Percentiles rank a stretch among this genome's conserved stretches.
These are phyloP conservation scores for Eragrostis tef DNA, from an alignment of 202 grass and related monocot species.

Conservation along the genomic window DNA sequence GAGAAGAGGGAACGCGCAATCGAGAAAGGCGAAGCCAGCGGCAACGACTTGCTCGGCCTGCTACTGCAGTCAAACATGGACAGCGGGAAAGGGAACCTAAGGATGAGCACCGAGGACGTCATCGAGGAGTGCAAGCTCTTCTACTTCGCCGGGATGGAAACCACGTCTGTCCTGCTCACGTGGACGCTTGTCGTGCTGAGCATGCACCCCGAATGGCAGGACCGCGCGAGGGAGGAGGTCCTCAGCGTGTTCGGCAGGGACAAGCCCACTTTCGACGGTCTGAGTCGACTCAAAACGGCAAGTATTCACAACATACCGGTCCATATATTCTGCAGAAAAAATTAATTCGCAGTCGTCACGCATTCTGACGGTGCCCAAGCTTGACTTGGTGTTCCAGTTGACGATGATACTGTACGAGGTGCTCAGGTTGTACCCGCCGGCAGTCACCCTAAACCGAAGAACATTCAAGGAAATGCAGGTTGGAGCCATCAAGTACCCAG, in stretches of 20 bases:
- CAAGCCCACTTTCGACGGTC: conserved; percentile 52
- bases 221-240: conserved; percentile 72
- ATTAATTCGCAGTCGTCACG: no score
- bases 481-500: conserved; percentile 59
- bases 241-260: conserved; percentile 53
- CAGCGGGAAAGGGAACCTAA: conserved; percentile 38
- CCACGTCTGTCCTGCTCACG: conserved; percentile 73
- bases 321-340: neutral
- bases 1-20: conserved; percentile 58
- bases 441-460: conserved; percentile 6
- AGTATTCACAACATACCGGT: conserved; percentile 29
- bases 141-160: conserved; percentile 80
- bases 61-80: conserved; percentile 64
- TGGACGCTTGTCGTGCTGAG: conserved; percentile 70
- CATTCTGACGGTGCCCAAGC: neutral
- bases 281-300: conserved; percentile 65
- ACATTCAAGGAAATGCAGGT: conserved; percentile 62
- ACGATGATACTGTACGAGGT: conserved; percentile 83
- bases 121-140: conserved; percentile 89
- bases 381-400: conserved; percentile 45
- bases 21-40: conserved; percentile 42
- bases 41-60: conserved; percentile 72
- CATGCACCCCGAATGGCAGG: conserved; percentile 75
- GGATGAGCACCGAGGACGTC: conserved; percentile 68
- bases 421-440: conserved; percentile 69